Percentiles rank a stretch among this genome's conserved stretches.
phyloP scores from a whole-genome alignment of 192 early-diverging fungal species.

The Umbelopsis sp. region DNA sequence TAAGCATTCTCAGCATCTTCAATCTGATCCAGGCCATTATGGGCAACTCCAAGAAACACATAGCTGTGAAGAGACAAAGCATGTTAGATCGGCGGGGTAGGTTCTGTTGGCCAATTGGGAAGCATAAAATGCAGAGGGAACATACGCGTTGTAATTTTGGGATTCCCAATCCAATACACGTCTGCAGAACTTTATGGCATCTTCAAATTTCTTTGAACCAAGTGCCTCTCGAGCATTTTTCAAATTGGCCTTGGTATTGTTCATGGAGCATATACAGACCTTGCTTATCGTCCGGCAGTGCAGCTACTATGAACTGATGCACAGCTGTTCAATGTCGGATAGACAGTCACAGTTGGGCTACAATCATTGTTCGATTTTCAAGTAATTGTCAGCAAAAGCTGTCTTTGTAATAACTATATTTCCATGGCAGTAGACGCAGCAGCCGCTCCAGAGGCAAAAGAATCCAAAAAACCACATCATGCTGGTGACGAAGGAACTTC shows the following conservation, averaged over 20 bases:
- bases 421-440: neutral
- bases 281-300: neutral
- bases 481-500: neutral
- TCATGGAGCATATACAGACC: constrained; percentile 13
- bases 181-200: constrained; percentile 51
- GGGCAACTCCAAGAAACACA: constrained; percentile 69
- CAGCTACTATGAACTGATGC: neutral
- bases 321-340: neutral
- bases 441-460: neutral
- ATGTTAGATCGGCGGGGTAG: no score
- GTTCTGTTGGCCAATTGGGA: neutral
- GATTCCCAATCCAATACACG: constrained; percentile 50
- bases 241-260: constrained; percentile 37
- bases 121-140: neutral
- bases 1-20: constrained; percentile 61
- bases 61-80: constrained; percentile 25
- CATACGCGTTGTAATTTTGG: constrained; percentile 59
- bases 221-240: constrained; percentile 57
- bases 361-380: neutral
- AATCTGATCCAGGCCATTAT: constrained; percentile 59
- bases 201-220: constrained; percentile 45
- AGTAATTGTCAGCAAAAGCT: neutral
- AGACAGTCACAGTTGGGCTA: neutral
- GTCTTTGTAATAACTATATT: neutral
- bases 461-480: neutral